These are phyloP conservation scores for Beauveria sp. DNA, from an alignment of 2,329 filamentous ascomycete species.

Conservation along the genomic window DNA sequence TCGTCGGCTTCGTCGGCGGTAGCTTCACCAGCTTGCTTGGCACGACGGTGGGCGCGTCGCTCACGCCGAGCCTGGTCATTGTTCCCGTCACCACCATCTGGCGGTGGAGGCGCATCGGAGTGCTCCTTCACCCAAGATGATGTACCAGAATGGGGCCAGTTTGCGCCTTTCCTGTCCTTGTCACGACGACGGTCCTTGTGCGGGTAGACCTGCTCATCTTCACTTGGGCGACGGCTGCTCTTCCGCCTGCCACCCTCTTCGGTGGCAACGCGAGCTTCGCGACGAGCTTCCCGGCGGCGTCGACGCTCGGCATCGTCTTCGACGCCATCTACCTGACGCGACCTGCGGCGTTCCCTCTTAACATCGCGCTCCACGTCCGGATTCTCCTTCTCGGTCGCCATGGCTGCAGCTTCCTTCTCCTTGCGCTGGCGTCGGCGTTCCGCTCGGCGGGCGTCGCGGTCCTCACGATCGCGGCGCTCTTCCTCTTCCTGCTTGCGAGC, in stretches of 20 bases:
- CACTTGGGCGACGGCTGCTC: conserved; percentile 33
- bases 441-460: conserved; percentile 39
- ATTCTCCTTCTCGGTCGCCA: conserved; percentile 35
- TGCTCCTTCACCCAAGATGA: conserved; percentile 61
- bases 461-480: conserved; percentile 41
- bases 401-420: conserved; percentile 38
- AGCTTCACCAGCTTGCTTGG: conserved; percentile 30
- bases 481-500: conserved; percentile 41
- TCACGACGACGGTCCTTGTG: conserved; percentile 32
- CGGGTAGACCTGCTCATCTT: conserved; percentile 38
- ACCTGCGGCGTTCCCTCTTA: conserved; percentile 43
- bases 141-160: conserved; percentile 57
- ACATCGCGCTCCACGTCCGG: conserved; percentile 38
- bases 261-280: conserved; percentile 34
- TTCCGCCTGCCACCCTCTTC: conserved; percentile 27
- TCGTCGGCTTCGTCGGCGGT: conserved; percentile 37
- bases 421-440: conserved; percentile 43
- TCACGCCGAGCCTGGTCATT: conserved; percentile 45
- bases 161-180: conserved; percentile 27
- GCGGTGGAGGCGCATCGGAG: conserved; percentile 53
- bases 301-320: conserved; percentile 48
- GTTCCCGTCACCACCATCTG: conserved; percentile 34
- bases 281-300: conserved; percentile 39
- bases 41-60: conserved; percentile 37
- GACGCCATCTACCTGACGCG: conserved; percentile 33